Evolutionary conservation across 345 rosid species (phyloP), one percentile per base, ranked within the genome.

Genomic region (Syzygium jambos): DNA sequence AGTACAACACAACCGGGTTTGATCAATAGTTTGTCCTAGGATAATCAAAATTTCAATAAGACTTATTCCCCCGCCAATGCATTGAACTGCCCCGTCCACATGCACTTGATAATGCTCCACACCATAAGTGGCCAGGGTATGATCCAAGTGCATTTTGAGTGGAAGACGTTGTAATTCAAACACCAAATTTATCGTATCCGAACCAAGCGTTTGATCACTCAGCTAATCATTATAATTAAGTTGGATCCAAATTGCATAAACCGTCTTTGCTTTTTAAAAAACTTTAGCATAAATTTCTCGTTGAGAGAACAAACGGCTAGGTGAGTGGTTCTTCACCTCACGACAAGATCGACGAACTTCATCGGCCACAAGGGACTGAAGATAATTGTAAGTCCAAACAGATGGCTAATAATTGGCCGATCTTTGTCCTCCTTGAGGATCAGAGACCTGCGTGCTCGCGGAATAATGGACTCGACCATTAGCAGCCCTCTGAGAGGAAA

Each of bases 351-450:
- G 14, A 43, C 49, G 49, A 6, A 25, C 25, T 34, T 73, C 82
- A 9, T 5, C 23, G 27, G 49, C 49, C 27, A 73, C 82, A 0
- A 89, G 54, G 27, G 90, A 80, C 87, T 85, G 85, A 85, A 87
- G 54, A 51, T 85, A 80, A 49, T 63, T 80, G 90, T 61, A 85
- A 80, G 54, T 89, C 90, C 90, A 87, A 43, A 14, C 30, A 0
- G 87, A 84, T 11, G 87, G 86, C 57, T 85, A 85, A 78, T 78
- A 87, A 51, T 87, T 85, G 51, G 89, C 87, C 30, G 90, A 85
- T 29, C 85, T 23, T 85, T 87, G 87, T 6, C 52, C 34, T 57
- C 38, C 49, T 5, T 38, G 82, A 38, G 49, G 14, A 38, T 38
- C 82, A 73, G 49, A 38, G 49, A 73, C 25, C 82, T 38, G 82